These are phyloP conservation scores for Cryptosporidium xiaoi DNA, from an alignment of 169 alveolate genomes.

Conservation along the genomic window DNA sequence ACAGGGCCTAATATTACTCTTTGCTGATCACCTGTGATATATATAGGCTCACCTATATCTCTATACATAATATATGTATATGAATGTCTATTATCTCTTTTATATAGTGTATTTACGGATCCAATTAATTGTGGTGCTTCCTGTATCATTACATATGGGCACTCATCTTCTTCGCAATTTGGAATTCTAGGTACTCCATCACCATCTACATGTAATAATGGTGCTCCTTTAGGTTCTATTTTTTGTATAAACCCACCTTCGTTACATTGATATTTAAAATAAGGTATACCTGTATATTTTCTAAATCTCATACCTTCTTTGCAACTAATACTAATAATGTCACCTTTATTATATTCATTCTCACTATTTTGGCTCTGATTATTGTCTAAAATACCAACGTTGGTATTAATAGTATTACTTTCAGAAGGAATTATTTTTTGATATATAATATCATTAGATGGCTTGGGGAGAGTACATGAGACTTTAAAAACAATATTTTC, in stretches of 20 bases:
- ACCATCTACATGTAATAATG: slow-evolving; percentile 44
- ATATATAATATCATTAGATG: slow-evolving; percentile 10
- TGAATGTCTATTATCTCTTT: slow-evolving; percentile 34
- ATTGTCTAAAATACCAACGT: neutral
- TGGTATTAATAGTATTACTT: neutral
- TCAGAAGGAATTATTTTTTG: neutral
- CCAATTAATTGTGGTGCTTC: slow-evolving; percentile 55
- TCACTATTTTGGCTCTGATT: neutral
- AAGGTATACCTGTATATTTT: slow-evolving; percentile 45
- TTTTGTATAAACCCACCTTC: slow-evolving; percentile 62
- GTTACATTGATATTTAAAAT: slow-evolving; percentile 47
- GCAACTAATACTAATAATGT: slow-evolving; percentile 7
- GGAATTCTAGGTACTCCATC: slow-evolving; percentile 68
- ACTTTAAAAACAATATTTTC: slow-evolving; percentile 68
- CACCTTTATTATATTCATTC: slow-evolving; percentile 44
- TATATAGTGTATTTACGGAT: slow-evolving; percentile 45
- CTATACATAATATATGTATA: slow-evolving; percentile 60
- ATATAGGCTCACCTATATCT: slow-evolving; percentile 63
- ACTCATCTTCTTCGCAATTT: slow-evolving; percentile 50
- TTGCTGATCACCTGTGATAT: slow-evolving; percentile 59
- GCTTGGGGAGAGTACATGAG: slow-evolving; percentile 36
- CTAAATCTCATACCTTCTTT: slow-evolving; percentile 27
- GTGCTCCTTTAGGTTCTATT: slow-evolving; percentile 56
- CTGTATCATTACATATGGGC: slow-evolving; percentile 42
- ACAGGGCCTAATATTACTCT: slow-evolving; percentile 61